phyloP scores from a whole-genome alignment of 2,329 filamentous ascomycete species.

The Epichloe gansuensis region DNA sequence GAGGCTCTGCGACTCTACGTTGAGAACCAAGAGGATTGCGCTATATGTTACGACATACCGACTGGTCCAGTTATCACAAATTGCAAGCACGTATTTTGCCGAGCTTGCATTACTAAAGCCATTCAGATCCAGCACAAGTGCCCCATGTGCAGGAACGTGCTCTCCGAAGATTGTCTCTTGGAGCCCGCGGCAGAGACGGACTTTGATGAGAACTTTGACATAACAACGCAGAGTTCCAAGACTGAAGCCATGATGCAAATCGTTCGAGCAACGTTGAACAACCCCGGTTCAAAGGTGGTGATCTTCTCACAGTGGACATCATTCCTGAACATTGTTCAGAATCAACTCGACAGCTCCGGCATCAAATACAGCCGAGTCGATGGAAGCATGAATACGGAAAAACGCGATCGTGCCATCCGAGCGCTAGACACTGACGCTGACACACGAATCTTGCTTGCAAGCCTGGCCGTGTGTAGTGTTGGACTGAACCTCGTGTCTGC shows the following conservation, averaged over 20 bases:
- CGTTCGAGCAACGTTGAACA: constrained; percentile 52
- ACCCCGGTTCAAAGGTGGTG: constrained; percentile 53
- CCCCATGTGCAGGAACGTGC: constrained; percentile 65
- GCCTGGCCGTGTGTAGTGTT: constrained; percentile 69
- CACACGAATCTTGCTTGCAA: constrained; percentile 68
- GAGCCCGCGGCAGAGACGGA: constrained; percentile 48
- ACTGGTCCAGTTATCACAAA: constrained; percentile 67
- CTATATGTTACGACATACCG: constrained; percentile 65
- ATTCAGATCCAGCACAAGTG: constrained; percentile 69
- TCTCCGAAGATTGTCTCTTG: constrained; percentile 47
- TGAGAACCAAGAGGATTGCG: constrained; percentile 70
- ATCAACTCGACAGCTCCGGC: constrained; percentile 46
- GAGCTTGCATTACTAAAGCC: constrained; percentile 58
- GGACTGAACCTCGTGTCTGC: constrained; percentile 78
- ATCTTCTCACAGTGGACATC: constrained; percentile 69
- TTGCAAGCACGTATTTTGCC: constrained; percentile 73
- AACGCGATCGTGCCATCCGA: constrained; percentile 60
- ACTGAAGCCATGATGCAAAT: constrained; percentile 69
- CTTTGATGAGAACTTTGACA: constrained; percentile 41
- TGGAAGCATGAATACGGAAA: constrained; percentile 58
- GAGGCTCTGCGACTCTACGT: constrained; percentile 63
- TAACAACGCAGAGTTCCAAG: constrained; percentile 62
- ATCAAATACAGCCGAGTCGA: constrained; percentile 63
- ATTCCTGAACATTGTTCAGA: constrained; percentile 60
- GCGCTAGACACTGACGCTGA: constrained; percentile 53